phyloP scores from a whole-genome alignment of 768 basidiomycete genomes.

The Suillus decipiens region DNA sequence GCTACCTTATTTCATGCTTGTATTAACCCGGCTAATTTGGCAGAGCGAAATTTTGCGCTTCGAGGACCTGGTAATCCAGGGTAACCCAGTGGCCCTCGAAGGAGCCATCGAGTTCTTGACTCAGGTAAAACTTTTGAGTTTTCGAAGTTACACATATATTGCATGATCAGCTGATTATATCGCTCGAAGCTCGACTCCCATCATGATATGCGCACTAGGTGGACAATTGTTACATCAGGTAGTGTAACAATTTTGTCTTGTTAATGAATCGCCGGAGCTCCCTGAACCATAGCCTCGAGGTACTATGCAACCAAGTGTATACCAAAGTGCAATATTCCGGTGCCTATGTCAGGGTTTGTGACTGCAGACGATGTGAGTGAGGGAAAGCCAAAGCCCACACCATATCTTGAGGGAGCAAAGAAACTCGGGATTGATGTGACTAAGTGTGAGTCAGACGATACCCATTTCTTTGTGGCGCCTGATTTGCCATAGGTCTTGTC shows the following conservation, averaged over 20 bases:
- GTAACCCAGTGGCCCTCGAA: slow-evolving; percentile 56
- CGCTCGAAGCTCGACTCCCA: slow-evolving; percentile 21
- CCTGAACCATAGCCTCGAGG: slow-evolving; percentile 57
- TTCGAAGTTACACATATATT: slow-evolving; percentile 3
- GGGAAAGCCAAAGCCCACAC: slow-evolving; percentile 80
- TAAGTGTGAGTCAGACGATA: slow-evolving; percentile 47
- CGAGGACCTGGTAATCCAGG: slow-evolving; percentile 72
- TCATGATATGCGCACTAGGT: slow-evolving; percentile 35
- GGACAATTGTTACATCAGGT: slow-evolving; percentile 88
- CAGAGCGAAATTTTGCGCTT: slow-evolving; percentile 75
- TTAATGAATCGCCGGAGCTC: not conserved
- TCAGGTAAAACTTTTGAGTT: slow-evolving; percentile 40
- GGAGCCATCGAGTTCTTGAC: slow-evolving; percentile 61
- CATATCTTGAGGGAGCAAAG: slow-evolving; percentile 78
- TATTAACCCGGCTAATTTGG: slow-evolving; percentile 4
- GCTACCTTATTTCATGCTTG: slow-evolving; percentile 18
- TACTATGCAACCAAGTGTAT: slow-evolving; percentile 72
- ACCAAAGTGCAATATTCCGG: slow-evolving; percentile 57
- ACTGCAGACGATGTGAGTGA: slow-evolving; percentile 64
- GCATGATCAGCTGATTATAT: not conserved
- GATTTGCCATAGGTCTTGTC: slow-evolving; percentile 62
- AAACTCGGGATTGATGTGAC: slow-evolving; percentile 54
- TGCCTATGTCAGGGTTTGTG: slow-evolving; percentile 61
- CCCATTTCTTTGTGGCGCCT: not conserved
- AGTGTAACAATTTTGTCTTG: slow-evolving; percentile 13